phyloP scores from a whole-genome alignment of 2,329 filamentous ascomycete species.

The Davidsoniella neocaledoniae region DNA sequence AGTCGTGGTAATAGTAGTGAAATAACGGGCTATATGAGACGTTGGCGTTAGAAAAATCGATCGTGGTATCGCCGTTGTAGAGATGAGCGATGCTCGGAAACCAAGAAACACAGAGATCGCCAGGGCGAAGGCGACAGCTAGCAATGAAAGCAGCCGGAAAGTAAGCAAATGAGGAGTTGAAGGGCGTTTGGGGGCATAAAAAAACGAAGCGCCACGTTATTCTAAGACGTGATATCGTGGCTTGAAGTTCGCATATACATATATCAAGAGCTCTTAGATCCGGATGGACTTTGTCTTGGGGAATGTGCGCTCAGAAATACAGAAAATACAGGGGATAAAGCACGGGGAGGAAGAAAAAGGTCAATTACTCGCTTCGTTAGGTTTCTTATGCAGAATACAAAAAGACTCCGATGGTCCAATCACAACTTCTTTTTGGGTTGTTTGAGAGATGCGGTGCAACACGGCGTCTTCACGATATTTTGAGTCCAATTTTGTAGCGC shows the following conservation, averaged over 20 bases:
- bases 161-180: neutral
- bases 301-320: neutral
- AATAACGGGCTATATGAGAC: slow-evolving; percentile 7
- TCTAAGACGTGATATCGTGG: no score
- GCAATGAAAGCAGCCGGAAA: neutral
- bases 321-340: neutral
- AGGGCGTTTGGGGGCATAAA: no score
- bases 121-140: neutral
- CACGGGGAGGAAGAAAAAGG: no score
- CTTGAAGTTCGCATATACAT: no score
- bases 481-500: no score
- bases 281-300: neutral
- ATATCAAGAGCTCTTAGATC: neutral
- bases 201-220: no score
- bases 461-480: no score
- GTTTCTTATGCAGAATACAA: neutral
- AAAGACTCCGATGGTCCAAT: neutral
- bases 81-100: neutral
- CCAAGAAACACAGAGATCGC: slow-evolving; percentile 1
- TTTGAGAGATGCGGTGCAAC: no score
- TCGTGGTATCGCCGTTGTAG: no score
- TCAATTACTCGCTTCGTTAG: no score
- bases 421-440: no score
- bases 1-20: neutral
- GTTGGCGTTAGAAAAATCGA: neutral